Evolutionary conservation across 768 basidiomycete genomes (phyloP).

Genomic region (Tulasnella sp.): DNA sequence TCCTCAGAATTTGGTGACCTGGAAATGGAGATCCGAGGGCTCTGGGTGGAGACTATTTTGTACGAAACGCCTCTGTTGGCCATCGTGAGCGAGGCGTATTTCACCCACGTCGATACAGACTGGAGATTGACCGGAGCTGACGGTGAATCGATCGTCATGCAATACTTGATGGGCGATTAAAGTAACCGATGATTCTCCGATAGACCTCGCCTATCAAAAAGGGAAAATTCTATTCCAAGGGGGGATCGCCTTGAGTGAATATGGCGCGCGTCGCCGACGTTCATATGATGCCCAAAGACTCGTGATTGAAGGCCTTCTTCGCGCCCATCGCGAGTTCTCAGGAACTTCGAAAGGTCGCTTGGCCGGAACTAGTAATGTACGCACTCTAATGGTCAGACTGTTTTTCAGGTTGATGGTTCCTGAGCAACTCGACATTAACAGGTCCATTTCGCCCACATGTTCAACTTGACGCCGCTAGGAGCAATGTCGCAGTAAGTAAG

Average conservation of each 20-base stretch:
- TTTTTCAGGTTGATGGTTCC: too few relatives aligned
- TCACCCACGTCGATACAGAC: constrained; percentile 69
- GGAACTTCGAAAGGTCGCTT: constrained; percentile 54
- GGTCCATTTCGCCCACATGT: constrained; percentile 84
- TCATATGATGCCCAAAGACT: constrained; percentile 76
- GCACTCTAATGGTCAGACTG: constrained; percentile 34
- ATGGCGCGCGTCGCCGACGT: constrained; percentile 68
- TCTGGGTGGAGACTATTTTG: constrained; percentile 82
- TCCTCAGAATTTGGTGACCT: constrained; percentile 55
- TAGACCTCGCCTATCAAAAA: too few relatives aligned
- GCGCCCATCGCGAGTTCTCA: constrained; percentile 58
- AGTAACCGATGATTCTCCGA: background rate
- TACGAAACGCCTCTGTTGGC: constrained; percentile 98
- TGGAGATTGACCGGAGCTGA: constrained; percentile 84
- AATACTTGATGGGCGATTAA: background rate
- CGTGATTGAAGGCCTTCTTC: constrained; percentile 68
- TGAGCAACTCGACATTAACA: constrained; percentile 43
- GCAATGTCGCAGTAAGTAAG: constrained; percentile 81
- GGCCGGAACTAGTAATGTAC: constrained; percentile 89
- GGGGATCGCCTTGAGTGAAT: background rate
- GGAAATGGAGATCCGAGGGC: constrained; percentile 72
- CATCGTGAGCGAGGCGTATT: constrained; percentile 87
- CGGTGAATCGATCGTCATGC: constrained; percentile 50
- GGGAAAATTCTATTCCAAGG: too few relatives aligned
- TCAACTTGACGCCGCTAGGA: constrained; percentile 67